Evolutionary conservation across 1,139 yeast species (phyloP), one percentile per base, ranked within the genome.

Genomic region (Saccharomyces hybrid): DNA sequence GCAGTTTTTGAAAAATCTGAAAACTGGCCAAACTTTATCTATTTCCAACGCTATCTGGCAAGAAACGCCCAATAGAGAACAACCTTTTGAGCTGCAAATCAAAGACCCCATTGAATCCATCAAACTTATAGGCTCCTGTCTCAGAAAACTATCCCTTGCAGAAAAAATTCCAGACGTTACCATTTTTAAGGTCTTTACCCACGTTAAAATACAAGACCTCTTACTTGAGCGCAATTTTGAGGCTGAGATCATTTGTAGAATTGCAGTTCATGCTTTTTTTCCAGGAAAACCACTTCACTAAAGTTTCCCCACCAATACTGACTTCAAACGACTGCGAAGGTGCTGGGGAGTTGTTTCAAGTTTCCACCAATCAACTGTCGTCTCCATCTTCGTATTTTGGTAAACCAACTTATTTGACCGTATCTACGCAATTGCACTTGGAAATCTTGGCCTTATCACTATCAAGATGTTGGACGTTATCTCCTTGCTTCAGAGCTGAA

Each of bases 311-410:
- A 1, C 99, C 99, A 2, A 65, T 91, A 19, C 73, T 91, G 27
- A 93, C 99, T 0, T 77, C 89, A 8, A 83, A 96, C 1, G 99
- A 95, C 67, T 93, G 99, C 68, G 99, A 95, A 73, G 99, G 99
- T 16, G 98, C 97, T 0, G 98, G 99, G 2, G 98, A 93, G 67
- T 81, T 87, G 58, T 93, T 93, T 60, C 77, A 60, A 71, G 80
- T 28, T 58, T 61, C 42, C 11, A 46, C 49, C 3, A 56, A 29
- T 50, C 60, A 3, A 46, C 60, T 53, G 48, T 47, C 27, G 50
- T 51, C 6, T 54, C 64, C 42, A 12, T 70, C 70, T 14, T 62
- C 63, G 34, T 90, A 89, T 66, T 88, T 88, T 64, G 91, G 88
- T 0, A 71, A 77, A 55, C 75, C 78, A 1, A 80, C 93, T 0